Percentiles rank a stretch among this genome's conserved stretches.
These are phyloP conservation scores for Gaultheria prostrata DNA, from an alignment of 148 eudicot species.

Conservation along the genomic window DNA sequence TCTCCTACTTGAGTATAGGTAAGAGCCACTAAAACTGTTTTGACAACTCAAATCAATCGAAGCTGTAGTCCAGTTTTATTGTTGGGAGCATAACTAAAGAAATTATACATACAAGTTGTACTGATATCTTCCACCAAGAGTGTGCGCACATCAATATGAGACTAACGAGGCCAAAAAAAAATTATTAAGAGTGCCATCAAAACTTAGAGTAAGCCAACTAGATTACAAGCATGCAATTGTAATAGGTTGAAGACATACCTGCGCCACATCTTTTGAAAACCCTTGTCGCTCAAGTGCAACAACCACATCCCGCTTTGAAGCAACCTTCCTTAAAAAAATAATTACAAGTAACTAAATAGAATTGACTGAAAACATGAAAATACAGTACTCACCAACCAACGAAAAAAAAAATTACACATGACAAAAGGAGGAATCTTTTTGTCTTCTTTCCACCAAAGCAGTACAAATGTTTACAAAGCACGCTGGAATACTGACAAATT, in stretches of 20 bases:
- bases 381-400: not conserved
- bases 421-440: not conserved
- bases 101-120: not conserved
- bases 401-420: not conserved
- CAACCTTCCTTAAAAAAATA: slow-evolving; percentile 54
- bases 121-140: not conserved
- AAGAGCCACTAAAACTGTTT: not conserved
- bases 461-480: not conserved
- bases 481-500: not conserved
- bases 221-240: not conserved
- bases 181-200: not conserved
- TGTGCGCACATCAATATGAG: not conserved
- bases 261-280: slow-evolving; percentile 84
- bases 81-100: not conserved
- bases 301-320: slow-evolving; percentile 65
- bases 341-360: slow-evolving; percentile 4
- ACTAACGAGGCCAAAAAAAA: not conserved
- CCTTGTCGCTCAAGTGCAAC: slow-evolving; percentile 67
- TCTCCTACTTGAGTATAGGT: not conserved
- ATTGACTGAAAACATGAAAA: not conserved
- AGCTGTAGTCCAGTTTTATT: not conserved
- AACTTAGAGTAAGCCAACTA: not conserved
- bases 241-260: slow-evolving; percentile 35
- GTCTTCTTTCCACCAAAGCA: not conserved
- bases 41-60: not conserved